Base-by-base conservation (phyloP, 2,329 filamentous ascomycete species). In the Aspergillus niger region DNA sequence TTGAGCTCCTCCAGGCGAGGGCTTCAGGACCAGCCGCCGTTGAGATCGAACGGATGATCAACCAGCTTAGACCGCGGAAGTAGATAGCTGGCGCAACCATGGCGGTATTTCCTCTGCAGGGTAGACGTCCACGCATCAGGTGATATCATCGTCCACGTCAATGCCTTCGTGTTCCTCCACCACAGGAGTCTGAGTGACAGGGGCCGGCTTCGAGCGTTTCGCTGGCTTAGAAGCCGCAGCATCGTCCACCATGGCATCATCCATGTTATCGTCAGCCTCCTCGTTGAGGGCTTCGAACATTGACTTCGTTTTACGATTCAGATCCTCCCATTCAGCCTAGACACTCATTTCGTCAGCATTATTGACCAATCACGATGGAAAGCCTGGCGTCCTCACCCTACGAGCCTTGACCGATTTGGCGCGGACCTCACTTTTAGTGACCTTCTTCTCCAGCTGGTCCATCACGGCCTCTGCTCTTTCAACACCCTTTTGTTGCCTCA, bases 31-130 rank as follows among this genome's bases (percentile, higher is more conserved):
- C 83, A 36, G 88, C 89, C 55, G 79, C 84, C 22, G 87, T 86
- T 63, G 94, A 98, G 76, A 91, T 98, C 76, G 92, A 97, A 78
- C 85, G 90, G 69, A 80, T 97, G 67, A 84, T 90, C 64, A 84
- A 81, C 22, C 83, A 85, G 65, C 71, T 82, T 54, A 76, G 75
- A 65, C 80, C 80, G 57, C 78, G 74, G 63, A 78, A 76, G 70
- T 82, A 74, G 68, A 55, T 8, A 30, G 17, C 55, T 28, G 60
- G 59, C 61, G 53, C 61, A 49, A 61, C 59, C 57, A 41, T 51
- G 64, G 61, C 55, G 51, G 57, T 50, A 54, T 54, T 57, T 58
- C 58, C 58, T 55, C 57, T 58, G 49, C 52, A 58, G 24, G 26
- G 39, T 26, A 48, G 32, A 24, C 55, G 51, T 54, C 28, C 28